A percentile compares a stretch with the other conserved stretches of the same genome.
Conservation (phyloP, 1,139 yeast species). For the Tardiomyces blankii region DNA sequence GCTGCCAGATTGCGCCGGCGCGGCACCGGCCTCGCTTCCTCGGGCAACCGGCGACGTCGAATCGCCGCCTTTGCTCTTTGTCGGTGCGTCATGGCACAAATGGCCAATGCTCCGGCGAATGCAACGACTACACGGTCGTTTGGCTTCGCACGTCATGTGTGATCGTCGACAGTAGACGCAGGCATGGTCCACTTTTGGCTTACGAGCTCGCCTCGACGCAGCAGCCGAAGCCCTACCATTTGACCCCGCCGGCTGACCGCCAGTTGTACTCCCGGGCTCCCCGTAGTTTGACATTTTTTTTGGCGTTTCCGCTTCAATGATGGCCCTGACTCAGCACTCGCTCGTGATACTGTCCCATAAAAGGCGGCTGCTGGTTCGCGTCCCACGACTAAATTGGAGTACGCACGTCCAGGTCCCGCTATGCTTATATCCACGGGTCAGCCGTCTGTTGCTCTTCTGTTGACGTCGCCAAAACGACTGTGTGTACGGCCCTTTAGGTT, state of each 20-base stretch:
- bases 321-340: too few species aligned
- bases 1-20: background rate
- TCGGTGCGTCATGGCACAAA: slow-evolving; percentile 72
- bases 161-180: slow-evolving; percentile 90
- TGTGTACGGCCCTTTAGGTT: too few species aligned
- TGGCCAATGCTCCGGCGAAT: slow-evolving; percentile 83
- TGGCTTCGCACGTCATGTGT: slow-evolving; percentile 79
- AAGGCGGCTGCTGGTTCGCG: too few species aligned
- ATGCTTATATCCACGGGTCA: too few species aligned
- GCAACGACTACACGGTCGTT: slow-evolving; percentile 82
- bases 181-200: slow-evolving; percentile 36
- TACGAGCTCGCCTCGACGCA: background rate
- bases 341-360: background rate
- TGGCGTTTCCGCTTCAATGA: too few species aligned
- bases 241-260: background rate
- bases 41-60: background rate
- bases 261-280: background rate
- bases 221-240: background rate
- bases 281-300: background rate
- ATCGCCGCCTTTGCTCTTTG: slow-evolving; percentile 7
- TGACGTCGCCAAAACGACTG: too few species aligned
- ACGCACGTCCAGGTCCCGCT: too few species aligned
- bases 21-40: background rate
- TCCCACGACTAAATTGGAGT: background rate
- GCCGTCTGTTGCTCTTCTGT: background rate